Evolutionary conservation across 2,329 filamentous ascomycete genomes (phyloP).

Genomic region (Scytalidium lignicola): DNA sequence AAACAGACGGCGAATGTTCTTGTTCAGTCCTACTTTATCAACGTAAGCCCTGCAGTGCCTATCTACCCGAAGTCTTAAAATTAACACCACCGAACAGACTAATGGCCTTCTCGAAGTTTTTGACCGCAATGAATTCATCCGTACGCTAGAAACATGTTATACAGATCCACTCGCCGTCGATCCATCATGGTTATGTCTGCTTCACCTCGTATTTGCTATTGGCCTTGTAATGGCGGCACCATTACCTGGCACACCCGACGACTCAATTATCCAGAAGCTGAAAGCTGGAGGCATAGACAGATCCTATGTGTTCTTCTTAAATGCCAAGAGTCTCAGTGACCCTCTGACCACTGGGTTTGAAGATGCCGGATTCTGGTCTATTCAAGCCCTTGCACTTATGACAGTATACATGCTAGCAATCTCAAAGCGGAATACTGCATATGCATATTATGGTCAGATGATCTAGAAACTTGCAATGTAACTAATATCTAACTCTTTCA

Average conservation of each 20-base stretch:
- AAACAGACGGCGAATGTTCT: conserved; percentile 48
- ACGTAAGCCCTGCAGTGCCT: too few relatives aligned
- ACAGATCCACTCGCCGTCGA: conserved; percentile 44
- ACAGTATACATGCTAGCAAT: conserved; percentile 58
- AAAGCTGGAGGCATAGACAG: conserved; percentile 42
- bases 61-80: too few relatives aligned
- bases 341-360: conserved; percentile 45
- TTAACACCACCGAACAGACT: conserved; percentile 38
- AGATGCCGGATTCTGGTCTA: conserved; percentile 59
- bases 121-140: conserved; percentile 44
- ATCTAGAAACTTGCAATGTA: background rate
- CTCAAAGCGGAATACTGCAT: conserved; percentile 58
- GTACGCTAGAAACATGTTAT: conserved; percentile 48
- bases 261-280: conserved; percentile 45
- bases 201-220: conserved; percentile 59
- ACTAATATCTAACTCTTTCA: conserved; percentile 5
- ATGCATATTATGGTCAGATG: conserved; percentile 51
- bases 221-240: conserved; percentile 55
- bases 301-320: conserved; percentile 59
- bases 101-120: conserved; percentile 57
- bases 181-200: conserved; percentile 49
- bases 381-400: conserved; percentile 60
- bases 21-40: conserved; percentile 55
- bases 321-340: conserved; percentile 47
- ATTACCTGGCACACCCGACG: conserved; percentile 42